Conservation (phyloP, 1,139 yeast genomes). For the Saccharomyces hybrid region DNA sequence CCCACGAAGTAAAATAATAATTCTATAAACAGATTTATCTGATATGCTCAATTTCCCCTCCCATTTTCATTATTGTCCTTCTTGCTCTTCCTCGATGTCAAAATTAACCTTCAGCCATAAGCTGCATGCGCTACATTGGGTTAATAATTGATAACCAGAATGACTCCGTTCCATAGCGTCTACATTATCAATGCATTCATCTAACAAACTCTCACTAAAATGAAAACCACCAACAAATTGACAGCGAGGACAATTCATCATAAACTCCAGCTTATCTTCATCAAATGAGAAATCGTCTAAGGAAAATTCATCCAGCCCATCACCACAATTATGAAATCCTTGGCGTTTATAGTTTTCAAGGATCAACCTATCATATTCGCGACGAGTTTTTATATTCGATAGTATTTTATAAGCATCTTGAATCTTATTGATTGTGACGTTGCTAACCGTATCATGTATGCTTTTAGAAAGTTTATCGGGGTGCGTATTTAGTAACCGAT, state of each 20-base stretch:
- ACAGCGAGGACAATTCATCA: constrained; percentile 70
- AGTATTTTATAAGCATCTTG: constrained; percentile 56
- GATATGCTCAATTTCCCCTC: background rate
- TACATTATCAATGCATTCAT: constrained; percentile 46
- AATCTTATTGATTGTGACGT: constrained; percentile 36
- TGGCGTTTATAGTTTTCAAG: constrained; percentile 36
- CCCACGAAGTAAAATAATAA: background rate
- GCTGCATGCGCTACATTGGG: constrained; percentile 78
- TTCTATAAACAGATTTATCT: background rate
- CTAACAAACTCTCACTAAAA: constrained; percentile 55
- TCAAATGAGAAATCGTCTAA: constrained; percentile 49
- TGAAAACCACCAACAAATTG: constrained; percentile 46
- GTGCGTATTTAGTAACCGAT: constrained; percentile 52
- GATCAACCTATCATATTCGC: constrained; percentile 44
- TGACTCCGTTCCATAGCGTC: constrained; percentile 37
- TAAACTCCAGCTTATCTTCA: constrained; percentile 22
- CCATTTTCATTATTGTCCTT: background rate
- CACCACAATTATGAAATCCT: constrained; percentile 50
- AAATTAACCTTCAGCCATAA: constrained; percentile 70
- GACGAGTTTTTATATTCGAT: constrained; percentile 36
- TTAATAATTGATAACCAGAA: constrained; percentile 59
- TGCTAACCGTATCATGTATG: constrained; percentile 8
- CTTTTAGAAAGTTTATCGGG: constrained; percentile 55
- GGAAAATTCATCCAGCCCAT: constrained; percentile 59
- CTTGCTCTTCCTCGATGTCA: constrained; percentile 20